Percentiles rank a stretch among this genome's conserved stretches.
These are phyloP conservation scores for Lophium mytilinum DNA, from an alignment of 495 filamentous ascomycete genomes.

Conservation along the genomic window DNA sequence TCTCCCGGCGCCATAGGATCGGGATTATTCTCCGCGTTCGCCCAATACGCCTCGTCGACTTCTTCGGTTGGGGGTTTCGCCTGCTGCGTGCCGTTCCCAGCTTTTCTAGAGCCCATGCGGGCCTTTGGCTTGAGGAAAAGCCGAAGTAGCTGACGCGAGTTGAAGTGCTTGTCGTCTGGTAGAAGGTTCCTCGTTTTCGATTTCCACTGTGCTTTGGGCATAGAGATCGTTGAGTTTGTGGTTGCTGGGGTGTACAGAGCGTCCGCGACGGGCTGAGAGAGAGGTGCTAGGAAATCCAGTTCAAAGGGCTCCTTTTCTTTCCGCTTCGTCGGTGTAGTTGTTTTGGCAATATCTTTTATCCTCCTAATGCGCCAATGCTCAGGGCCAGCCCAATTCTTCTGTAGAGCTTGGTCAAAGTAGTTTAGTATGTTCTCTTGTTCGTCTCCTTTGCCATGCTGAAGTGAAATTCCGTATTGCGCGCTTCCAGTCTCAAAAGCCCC, in stretches of 20 bases:
- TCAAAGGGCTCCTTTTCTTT: conserved; percentile 97
- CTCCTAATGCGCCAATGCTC: conserved; percentile 96
- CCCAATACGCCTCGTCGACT: conserved; percentile 90
- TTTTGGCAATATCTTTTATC: conserved; percentile 76
- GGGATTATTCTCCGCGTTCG: conserved; percentile 56
- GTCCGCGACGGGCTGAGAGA: conserved; percentile 64
- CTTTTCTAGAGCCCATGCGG: conserved; percentile 53
- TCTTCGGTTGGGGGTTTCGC: conserved; percentile 39
- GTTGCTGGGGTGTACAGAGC: conserved; percentile 76
- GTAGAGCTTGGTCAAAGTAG: conserved; percentile 91
- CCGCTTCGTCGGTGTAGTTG: conserved; percentile 48
- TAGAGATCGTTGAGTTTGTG: conserved; percentile 68
- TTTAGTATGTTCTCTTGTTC: conserved; percentile 87
- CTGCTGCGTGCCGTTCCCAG: conserved; percentile 27
- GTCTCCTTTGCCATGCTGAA: conserved; percentile 52
- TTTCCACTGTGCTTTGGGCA: conserved; percentile 91
- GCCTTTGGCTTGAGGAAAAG: conserved; percentile 95
- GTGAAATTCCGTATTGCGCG: conserved; percentile 61
- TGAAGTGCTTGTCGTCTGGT: conserved; percentile 98
- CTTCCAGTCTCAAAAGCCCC: conserved; percentile 53
- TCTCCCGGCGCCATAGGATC: conserved; percentile 43
- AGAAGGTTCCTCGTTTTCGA: conserved; percentile 87
- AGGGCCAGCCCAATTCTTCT: conserved; percentile 97
- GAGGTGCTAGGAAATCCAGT: conserved; percentile 74
- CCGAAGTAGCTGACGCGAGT: conserved; percentile 76